A percentile compares a stretch with the other conserved stretches of the same genome.
These are phyloP conservation scores for Rhodofomes roseus DNA, from an alignment of 1,284 basidiomycete species.

Conservation along the genomic window DNA sequence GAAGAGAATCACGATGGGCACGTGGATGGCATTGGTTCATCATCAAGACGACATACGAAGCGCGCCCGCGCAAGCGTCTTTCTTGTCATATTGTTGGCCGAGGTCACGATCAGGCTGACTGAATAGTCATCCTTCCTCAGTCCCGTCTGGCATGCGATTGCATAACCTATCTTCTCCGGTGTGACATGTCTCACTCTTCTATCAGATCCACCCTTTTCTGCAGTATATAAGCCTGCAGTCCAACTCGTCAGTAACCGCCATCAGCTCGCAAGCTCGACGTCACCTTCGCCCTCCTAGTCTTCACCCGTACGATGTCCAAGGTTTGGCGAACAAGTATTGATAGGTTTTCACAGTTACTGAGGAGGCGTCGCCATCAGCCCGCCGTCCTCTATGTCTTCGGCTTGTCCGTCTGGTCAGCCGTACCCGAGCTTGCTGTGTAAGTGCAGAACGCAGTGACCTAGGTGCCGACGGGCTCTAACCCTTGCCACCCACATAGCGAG, in stretches of 20 bases:
- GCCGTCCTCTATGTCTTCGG: constrained; percentile 40
- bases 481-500: constrained; percentile 20
- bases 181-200: not conserved
- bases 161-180: not conserved
- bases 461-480: not conserved
- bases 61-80: not conserved
- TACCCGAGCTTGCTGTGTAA: constrained; percentile 47
- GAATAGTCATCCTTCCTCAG: not conserved
- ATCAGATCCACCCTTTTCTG: not conserved
- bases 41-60: not conserved
- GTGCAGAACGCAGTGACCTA: constrained; percentile 9
- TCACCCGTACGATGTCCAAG: constrained; percentile 10
- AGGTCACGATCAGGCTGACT: not conserved
- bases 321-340: constrained; percentile 3
- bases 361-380: constrained; percentile 22
- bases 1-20: not conserved
- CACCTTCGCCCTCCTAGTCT: not conserved
- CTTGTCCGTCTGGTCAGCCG: constrained; percentile 46
- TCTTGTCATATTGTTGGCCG: not conserved
- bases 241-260: not conserved
- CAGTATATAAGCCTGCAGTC: constrained; percentile 1
- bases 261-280: not conserved
- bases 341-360: not conserved
- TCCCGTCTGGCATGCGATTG: not conserved
- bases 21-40: not conserved